Conservation (phyloP, 805 yeast species). For the Ogataea neopini region DNA sequence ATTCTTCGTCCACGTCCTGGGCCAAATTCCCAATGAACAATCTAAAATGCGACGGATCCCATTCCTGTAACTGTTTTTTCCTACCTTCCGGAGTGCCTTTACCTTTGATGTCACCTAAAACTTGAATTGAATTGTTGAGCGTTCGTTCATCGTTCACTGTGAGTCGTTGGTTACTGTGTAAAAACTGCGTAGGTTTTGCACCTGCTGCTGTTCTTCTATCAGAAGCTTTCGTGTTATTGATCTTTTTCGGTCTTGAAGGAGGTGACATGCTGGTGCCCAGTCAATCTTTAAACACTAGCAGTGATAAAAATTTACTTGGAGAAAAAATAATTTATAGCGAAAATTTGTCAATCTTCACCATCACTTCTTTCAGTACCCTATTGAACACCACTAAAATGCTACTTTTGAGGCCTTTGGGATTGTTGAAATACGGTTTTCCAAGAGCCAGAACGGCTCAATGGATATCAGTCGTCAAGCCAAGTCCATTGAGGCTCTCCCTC, state of each 20-base stretch:
- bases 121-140: slow-evolving; percentile 19
- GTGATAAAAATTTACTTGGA: background rate
- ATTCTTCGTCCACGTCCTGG: slow-evolving; percentile 59
- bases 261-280: no score
- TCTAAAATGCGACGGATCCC: slow-evolving; percentile 72
- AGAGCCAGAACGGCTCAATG: no score
- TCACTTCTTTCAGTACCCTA: background rate
- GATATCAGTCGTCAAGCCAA: no score
- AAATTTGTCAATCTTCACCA: background rate
- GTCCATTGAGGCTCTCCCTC: no score
- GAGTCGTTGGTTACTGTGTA: slow-evolving; percentile 36
- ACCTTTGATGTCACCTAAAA: slow-evolving; percentile 21
- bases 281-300: no score
- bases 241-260: slow-evolving; percentile 4
- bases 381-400: background rate
- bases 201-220: slow-evolving; percentile 59
- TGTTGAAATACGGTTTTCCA: no score
- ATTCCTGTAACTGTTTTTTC: slow-evolving; percentile 38
- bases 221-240: slow-evolving; percentile 40
- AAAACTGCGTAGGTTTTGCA: slow-evolving; percentile 45
- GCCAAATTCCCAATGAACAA: slow-evolving; percentile 77
- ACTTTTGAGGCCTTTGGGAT: slow-evolving; percentile 2
- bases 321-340: background rate
- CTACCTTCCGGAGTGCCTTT: background rate
- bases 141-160: slow-evolving; percentile 17